Percentiles rank a stretch among this genome's conserved stretches.
Evolutionary conservation across 768 basidiomycete genomes (phyloP).

Genomic region (Suillus occidentalis): DNA sequence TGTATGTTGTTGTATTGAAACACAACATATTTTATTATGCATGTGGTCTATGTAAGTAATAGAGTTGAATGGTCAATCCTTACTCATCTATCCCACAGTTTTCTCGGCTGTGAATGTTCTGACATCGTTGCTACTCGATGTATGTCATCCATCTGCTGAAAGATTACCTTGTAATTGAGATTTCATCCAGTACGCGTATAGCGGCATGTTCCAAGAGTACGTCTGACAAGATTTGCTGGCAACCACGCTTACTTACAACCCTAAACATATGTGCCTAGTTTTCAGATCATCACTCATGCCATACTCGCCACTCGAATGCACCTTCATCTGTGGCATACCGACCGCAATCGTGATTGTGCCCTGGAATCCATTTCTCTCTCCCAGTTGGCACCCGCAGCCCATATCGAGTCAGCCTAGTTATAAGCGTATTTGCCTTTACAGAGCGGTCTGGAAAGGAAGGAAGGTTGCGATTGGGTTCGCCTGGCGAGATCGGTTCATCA

Average conservation of each 20-base stretch:
- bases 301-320: conserved; percentile 10
- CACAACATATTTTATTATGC: conserved; percentile 10
- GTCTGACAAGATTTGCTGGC: not conserved
- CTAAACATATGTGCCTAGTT: not conserved
- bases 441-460: not conserved
- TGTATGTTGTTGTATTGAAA: conserved; percentile 5
- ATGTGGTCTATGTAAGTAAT: conserved; percentile 9
- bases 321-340: conserved; percentile 2
- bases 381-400: not conserved
- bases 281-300: conserved; percentile 10
- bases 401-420: not conserved
- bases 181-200: conserved; percentile 4
- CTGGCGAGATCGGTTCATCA: not conserved
- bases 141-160: not conserved
- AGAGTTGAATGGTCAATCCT: not conserved
- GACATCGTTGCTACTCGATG: conserved; percentile 4
- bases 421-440: not conserved
- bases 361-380: not conserved
- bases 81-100: not conserved
- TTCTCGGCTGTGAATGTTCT: conserved; percentile 6
- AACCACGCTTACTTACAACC: not conserved
- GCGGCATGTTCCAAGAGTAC: conserved; percentile 11
- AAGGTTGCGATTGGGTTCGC: not conserved
- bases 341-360: not conserved
- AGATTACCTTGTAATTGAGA: not conserved